These are phyloP conservation scores for Malus orientalis DNA, from an alignment of 306 rosid species.

Conservation along the genomic window DNA sequence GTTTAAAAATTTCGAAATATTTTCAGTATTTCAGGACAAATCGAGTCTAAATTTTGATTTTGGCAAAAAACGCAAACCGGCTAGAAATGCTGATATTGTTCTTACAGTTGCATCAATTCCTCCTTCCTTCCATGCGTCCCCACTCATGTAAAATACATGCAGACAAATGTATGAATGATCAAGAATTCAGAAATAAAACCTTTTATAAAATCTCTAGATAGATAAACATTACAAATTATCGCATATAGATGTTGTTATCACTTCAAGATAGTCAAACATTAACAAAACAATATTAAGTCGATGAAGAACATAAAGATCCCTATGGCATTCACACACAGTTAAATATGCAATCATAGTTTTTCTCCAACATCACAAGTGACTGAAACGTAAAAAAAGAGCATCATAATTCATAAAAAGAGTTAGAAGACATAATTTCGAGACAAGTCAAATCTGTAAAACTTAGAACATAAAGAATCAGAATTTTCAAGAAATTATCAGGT, in stretches of 20 bases:
- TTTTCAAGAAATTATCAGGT: not conserved
- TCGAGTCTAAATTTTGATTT: too few species aligned
- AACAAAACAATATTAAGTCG: not conserved
- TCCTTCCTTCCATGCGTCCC: constrained; percentile 98
- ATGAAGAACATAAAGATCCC: not conserved
- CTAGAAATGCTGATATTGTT: too few species aligned
- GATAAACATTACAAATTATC: not conserved
- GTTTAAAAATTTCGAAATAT: too few species aligned
- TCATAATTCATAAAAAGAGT: not conserved
- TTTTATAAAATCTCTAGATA: not conserved
- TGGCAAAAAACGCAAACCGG: too few species aligned
- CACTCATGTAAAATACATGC: constrained; percentile 96
- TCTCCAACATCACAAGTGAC: not conserved
- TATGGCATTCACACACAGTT: not conserved
- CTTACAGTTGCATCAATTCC: constrained; percentile 27
- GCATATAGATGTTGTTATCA: not conserved
- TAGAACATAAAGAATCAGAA: too few species aligned
- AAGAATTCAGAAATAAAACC: constrained; percentile 8
- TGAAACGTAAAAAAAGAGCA: not conserved
- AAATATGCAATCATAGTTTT: not conserved
- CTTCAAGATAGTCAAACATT: not conserved
- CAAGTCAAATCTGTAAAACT: not conserved
- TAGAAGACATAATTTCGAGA: not conserved
- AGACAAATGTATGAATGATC: constrained; percentile 10
- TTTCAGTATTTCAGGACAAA: too few species aligned